Conservation (phyloP, 225 moss, liverwort and hornwort species). For the Climacium dendroides region DNA sequence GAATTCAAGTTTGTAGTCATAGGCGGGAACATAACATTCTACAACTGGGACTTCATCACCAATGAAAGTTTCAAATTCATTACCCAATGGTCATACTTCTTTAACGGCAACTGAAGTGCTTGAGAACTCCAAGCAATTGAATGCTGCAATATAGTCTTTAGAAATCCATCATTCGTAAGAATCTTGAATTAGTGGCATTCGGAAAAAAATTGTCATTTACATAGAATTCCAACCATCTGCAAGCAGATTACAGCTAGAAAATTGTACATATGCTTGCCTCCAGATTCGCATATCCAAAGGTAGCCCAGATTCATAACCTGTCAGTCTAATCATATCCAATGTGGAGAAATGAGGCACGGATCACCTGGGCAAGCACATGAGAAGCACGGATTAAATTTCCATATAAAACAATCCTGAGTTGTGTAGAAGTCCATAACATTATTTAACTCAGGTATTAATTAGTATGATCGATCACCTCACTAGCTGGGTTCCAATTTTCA, state of each 20-base stretch:
- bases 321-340: background rate
- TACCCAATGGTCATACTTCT: background rate
- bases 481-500: background rate
- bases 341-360: background rate
- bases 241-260: background rate
- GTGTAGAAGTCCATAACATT: background rate
- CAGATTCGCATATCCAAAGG: background rate
- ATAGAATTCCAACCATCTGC: background rate
- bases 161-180: background rate
- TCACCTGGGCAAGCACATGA: background rate
- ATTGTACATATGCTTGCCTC: background rate
- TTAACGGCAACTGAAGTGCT: background rate
- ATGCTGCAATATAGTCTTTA: background rate
- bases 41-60: background rate
- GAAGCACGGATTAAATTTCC: background rate
- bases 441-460: background rate
- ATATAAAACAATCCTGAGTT: background rate
- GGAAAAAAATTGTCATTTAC: background rate
- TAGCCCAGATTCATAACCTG: background rate
- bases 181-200: background rate
- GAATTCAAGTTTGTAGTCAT: background rate
- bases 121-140: background rate
- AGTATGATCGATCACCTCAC: background rate
- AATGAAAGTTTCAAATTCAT: background rate
- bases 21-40: background rate